These are phyloP conservation scores for Suhomyces kunorum DNA, from an alignment of 1,139 yeast genomes.

Conservation along the genomic window DNA sequence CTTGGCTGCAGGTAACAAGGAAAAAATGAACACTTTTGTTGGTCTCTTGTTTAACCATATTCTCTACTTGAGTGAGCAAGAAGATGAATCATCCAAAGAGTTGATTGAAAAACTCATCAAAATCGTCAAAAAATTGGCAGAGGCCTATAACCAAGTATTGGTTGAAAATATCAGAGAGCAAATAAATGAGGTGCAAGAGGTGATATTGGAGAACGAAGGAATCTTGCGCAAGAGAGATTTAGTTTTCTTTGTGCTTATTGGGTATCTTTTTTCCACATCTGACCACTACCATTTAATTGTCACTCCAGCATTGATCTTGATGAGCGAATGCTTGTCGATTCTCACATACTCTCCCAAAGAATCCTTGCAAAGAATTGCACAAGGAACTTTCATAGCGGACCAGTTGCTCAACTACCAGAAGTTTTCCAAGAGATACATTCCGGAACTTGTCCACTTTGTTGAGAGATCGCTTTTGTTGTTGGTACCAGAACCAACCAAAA, in stretches of 20 bases:
- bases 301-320: slow-evolving; percentile 76
- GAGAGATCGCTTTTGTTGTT: slow-evolving; percentile 53
- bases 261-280: slow-evolving; percentile 84
- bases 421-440: slow-evolving; percentile 74
- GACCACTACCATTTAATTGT: slow-evolving; percentile 92
- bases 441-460: slow-evolving; percentile 69
- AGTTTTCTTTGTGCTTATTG: slow-evolving; percentile 67
- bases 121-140: slow-evolving; percentile 61
- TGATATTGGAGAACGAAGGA: slow-evolving; percentile 31
- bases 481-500: slow-evolving; percentile 42
- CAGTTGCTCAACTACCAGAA: slow-evolving; percentile 71
- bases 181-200: slow-evolving; percentile 48
- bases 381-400: slow-evolving; percentile 64
- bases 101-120: slow-evolving; percentile 46
- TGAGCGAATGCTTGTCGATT: slow-evolving; percentile 62
- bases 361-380: slow-evolving; percentile 41
- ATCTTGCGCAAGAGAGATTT: slow-evolving; percentile 50
- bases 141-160: slow-evolving; percentile 62
- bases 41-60: slow-evolving; percentile 66
- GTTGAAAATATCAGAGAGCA: slow-evolving; percentile 47
- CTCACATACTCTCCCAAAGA: slow-evolving; percentile 43
- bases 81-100: slow-evolving; percentile 13
- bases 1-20: slow-evolving; percentile 79
- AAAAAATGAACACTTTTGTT: slow-evolving; percentile 65
- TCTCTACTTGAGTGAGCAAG: slow-evolving; percentile 47